Conservation (phyloP, 2,329 filamentous ascomycete species). For the Cladosporium sp. region DNA sequence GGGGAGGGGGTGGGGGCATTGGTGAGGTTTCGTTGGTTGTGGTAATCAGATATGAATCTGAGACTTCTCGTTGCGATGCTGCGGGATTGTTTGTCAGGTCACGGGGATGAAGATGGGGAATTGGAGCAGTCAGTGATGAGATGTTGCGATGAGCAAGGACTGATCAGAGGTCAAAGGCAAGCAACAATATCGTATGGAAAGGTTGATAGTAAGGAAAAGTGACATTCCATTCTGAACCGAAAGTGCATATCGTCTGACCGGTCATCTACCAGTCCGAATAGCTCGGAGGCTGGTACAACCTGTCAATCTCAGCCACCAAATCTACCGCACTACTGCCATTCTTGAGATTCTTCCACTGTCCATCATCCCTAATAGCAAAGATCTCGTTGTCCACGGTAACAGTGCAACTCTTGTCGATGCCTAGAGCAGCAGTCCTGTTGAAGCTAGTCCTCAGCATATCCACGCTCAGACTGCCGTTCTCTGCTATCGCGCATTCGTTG, state of each 20-base stretch:
- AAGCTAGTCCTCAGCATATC: constrained; percentile 65
- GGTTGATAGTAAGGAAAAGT: not conserved
- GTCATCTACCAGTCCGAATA: constrained; percentile 10
- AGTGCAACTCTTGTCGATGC: constrained; percentile 46
- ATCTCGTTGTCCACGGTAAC: constrained; percentile 66
- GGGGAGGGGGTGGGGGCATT: too few species aligned
- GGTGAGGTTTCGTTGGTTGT: too few species aligned
- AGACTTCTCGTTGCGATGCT: too few species aligned
- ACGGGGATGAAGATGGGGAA: too few species aligned
- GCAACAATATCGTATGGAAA: too few species aligned
- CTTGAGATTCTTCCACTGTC: constrained; percentile 74
- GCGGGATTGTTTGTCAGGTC: too few species aligned
- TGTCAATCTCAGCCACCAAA: constrained; percentile 64
- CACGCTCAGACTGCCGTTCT: constrained; percentile 68
- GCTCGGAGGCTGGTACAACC: constrained; percentile 4
- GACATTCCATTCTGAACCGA: constrained; percentile 10
- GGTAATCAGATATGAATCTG: too few species aligned
- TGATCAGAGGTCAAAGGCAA: too few species aligned
- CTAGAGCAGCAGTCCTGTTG: constrained; percentile 50
- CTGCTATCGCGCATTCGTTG: constrained; percentile 74
- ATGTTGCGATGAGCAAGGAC: too few species aligned
- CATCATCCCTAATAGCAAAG: constrained; percentile 78
- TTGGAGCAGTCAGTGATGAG: too few species aligned
- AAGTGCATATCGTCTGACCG: not conserved
- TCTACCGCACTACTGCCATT: constrained; percentile 63